Percentiles rank a stretch among this genome's conserved stretches.
Conservation (phyloP, 2,329 filamentous ascomycete species). For the Penicillium concentricum region DNA sequence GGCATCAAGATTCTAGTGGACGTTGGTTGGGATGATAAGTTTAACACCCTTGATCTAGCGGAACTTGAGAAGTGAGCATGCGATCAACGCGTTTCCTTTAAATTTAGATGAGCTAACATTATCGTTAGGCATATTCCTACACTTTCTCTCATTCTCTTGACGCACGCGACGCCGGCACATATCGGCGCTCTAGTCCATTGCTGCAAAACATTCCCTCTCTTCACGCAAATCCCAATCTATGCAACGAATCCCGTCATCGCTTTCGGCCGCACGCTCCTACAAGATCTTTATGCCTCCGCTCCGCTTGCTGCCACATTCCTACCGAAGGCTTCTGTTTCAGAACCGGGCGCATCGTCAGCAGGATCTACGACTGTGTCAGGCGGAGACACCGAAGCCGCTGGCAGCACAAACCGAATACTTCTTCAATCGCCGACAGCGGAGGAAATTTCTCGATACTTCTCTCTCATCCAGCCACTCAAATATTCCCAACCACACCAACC, state of each 20-base stretch:
- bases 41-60: conserved; percentile 76
- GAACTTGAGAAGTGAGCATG: conserved; percentile 79
- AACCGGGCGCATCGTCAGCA: conserved; percentile 48
- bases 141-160: conserved; percentile 88
- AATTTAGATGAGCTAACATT: conserved; percentile 11
- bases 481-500: conserved; percentile 97
- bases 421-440: conserved; percentile 73
- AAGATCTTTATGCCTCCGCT: conserved; percentile 88
- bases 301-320: conserved; percentile 85
- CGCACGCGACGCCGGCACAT: conserved; percentile 88
- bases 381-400: conserved; percentile 31
- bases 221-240: conserved; percentile 89
- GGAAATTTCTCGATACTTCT: conserved; percentile 91
- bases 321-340: conserved; percentile 67
- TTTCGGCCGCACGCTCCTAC: conserved; percentile 82
- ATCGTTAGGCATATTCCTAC: conserved; percentile 75
- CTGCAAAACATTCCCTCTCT: conserved; percentile 92
- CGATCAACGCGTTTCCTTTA: conserved; percentile 6
- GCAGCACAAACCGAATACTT: conserved; percentile 48
- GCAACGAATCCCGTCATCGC: conserved; percentile 92
- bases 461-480: conserved; percentile 84
- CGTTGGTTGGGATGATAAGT: conserved; percentile 92
- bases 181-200: conserved; percentile 93
- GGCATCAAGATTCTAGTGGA: conserved; percentile 94
- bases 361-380: conserved; percentile 32